Conservation (phyloP, 805 yeast genomes). For the Ogataea trehaloabstinens region DNA sequence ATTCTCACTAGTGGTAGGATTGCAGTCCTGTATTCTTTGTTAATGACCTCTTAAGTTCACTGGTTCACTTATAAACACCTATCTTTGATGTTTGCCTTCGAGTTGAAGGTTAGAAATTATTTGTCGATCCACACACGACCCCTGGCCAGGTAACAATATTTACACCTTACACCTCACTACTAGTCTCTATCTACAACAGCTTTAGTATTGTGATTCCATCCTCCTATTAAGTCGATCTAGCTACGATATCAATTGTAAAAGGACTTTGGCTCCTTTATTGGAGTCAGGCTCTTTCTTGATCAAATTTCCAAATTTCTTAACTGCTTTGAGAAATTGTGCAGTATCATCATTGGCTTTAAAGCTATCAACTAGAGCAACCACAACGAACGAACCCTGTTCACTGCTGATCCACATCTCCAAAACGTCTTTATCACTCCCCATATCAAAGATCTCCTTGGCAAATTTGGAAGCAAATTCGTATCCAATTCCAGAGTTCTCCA, state of each 20-base stretch:
- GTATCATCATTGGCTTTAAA: conserved; percentile 44
- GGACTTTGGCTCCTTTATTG: conserved; percentile 65
- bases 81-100: no score
- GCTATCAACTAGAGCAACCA: conserved; percentile 76
- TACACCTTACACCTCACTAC: no score
- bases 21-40: no score
- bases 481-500: conserved; percentile 50
- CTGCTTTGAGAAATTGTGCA: conserved; percentile 47
- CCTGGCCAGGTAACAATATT: no score
- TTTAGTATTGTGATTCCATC: no score
- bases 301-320: conserved; percentile 49
- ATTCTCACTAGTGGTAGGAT: no score
- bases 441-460: conserved; percentile 40
- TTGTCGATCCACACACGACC: no score
- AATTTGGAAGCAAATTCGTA: conserved; percentile 56
- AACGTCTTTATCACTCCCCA: conserved; percentile 50
- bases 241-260: background rate
- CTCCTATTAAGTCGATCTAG: no score
- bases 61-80: no score
- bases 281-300: conserved; percentile 37
- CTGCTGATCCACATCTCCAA: conserved; percentile 64
- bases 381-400: conserved; percentile 71
- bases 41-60: no score
- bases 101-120: no score
- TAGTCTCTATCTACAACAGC: no score